Conservation (phyloP, 768 basidiomycete species). For the Lactarius sanguifluus region DNA sequence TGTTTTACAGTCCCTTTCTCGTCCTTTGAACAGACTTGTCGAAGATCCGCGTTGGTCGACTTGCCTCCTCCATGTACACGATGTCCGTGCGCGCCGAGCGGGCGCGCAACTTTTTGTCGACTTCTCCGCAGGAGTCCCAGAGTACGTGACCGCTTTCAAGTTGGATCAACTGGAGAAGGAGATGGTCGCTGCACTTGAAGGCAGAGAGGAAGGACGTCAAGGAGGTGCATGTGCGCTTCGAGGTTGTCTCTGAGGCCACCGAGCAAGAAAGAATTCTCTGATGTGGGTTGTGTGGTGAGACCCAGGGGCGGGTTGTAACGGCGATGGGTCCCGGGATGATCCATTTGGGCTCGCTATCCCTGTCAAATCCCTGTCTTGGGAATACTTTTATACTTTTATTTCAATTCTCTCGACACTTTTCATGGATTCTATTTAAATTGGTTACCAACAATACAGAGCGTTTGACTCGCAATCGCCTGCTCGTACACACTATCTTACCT, state of each 20-base stretch:
- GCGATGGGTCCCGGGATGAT: not conserved
- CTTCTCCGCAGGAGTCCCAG: constrained; percentile 70
- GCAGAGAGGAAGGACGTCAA: constrained; percentile 61
- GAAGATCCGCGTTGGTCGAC: not conserved
- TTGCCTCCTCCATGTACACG: constrained; percentile 43
- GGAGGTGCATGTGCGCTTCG: constrained; percentile 48
- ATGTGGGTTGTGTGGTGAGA: not conserved
- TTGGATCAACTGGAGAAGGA: constrained; percentile 58
- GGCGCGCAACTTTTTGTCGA: constrained; percentile 86
- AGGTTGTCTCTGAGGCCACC: not conserved
- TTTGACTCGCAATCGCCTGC: too few relatives aligned
- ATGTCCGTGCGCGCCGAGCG: constrained; percentile 71
- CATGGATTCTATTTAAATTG: too few relatives aligned
- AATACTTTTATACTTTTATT: not conserved
- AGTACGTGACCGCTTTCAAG: constrained; percentile 54
- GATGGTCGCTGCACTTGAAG: constrained; percentile 57
- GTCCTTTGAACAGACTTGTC: constrained; percentile 37
- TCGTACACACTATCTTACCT: too few relatives aligned
- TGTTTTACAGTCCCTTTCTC: constrained; percentile 59
- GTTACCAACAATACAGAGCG: too few relatives aligned
- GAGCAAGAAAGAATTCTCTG: not conserved
- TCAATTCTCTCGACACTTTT: not conserved
- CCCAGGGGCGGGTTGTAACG: too few relatives aligned
- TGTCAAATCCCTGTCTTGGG: too few relatives aligned
- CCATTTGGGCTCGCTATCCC: not conserved